Base-by-base conservation (phyloP, 306 rosid species). In the Lablab purpureus region DNA sequence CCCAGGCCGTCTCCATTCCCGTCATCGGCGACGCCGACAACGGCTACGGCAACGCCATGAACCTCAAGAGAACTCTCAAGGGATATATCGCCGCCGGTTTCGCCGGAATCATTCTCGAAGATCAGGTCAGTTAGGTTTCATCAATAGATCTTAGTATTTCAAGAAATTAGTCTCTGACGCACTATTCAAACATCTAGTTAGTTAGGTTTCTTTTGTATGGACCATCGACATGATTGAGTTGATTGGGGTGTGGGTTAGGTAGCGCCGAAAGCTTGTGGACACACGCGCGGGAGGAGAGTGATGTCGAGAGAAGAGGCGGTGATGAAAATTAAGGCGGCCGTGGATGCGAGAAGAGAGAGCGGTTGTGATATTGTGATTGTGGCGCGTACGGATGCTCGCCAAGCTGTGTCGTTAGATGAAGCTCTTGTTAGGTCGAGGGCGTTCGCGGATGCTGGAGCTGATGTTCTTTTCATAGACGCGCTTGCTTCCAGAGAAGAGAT, bases 371-470 rank as follows among this genome's bases (percentile, higher is more conserved):
- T 90, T 77, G 95, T 89, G 22, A 87, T 94, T 78, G 97, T 94
- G 82, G 98, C 97, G 15, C 88, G 97, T n/a, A 85, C 91, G 6
- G 98, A 94, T 91, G 86, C 98, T 50, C 90, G 97, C 25, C 98
- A 94, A 84, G 98, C 97, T 13, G 80, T 94, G 65, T 90, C 97
- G 22, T 78, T 94, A 56, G 91, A 85, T 10, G 97, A 94, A 78
- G 88, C 97, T 12, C 84, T 94, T 51, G 74, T 84, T 59, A 94
- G 99, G 81, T 62, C 85, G 40, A 94, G 87, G 87, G 92, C 92
- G 6, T 94, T 85, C 77, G 95, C 92, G 14, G 98, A 94, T 86
- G 98, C 90, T 55, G 98, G 98, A 74, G 98, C 97, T 30, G 98
- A 92, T 82, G 95, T 91, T 87, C 90, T 92, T 79, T 94, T 94